Conservation (phyloP, 441 rosid species). For the Syzygium malaccense region DNA sequence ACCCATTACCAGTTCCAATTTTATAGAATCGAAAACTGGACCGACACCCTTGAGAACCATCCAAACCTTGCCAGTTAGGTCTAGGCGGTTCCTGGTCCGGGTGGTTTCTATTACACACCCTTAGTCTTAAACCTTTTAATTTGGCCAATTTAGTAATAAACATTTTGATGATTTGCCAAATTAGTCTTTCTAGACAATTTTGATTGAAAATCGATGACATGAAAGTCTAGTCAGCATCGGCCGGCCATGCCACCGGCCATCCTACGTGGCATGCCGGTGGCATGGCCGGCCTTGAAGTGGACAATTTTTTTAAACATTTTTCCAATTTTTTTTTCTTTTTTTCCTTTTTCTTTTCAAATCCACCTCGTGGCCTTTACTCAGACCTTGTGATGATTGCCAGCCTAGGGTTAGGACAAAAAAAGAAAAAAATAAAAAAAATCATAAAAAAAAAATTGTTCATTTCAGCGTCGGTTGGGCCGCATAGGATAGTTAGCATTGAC, state of each 20-base stretch:
- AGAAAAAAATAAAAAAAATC: background rate
- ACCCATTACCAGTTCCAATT: too few relatives aligned
- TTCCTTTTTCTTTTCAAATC: background rate
- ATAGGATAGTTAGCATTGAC: accelerated
- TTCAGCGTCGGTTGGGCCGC: accelerated
- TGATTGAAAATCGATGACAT: accelerated
- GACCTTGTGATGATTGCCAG: accelerated
- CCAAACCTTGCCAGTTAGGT: too few relatives aligned
- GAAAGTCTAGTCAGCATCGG: background rate
- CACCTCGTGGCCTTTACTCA: accelerated
- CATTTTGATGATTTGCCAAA: background rate
- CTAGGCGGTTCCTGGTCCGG: too few relatives aligned
- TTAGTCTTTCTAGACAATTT: background rate
- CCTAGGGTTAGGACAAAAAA: background rate
- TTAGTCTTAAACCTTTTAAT: background rate
- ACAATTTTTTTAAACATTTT: too few relatives aligned
- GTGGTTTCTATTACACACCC: too few relatives aligned
- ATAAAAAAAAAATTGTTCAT: background rate
- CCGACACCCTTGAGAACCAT: too few relatives aligned
- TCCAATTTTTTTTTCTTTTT: accelerated
- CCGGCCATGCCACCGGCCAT: too few relatives aligned
- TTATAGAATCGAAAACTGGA: too few relatives aligned
- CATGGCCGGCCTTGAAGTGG: too few relatives aligned
- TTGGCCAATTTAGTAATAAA: background rate
- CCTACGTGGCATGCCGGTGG: too few relatives aligned